These are phyloP conservation scores for Cyclotella baltica DNA, from an alignment of 108 stramenopile genomes.

Conservation along the genomic window DNA sequence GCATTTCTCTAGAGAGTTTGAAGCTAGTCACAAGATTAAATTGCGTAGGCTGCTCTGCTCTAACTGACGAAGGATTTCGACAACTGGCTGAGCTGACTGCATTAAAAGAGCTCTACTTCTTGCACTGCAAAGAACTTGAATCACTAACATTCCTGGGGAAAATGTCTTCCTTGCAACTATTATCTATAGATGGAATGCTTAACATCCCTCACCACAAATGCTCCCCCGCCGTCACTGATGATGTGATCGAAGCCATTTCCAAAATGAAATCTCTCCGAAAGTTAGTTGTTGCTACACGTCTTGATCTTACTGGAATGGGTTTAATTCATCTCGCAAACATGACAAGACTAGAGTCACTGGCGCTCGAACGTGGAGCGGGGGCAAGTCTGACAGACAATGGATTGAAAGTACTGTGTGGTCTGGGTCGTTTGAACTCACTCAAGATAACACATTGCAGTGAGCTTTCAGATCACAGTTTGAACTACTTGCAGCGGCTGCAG, in stretches of 20 bases:
- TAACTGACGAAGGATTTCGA: constrained; percentile 37
- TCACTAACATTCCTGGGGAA: constrained; percentile 40
- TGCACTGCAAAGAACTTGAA: constrained; percentile 46
- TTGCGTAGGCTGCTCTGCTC: constrained; percentile 40
- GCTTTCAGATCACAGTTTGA: constrained; percentile 40
- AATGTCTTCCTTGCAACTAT: constrained; percentile 19
- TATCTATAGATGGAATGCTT: constrained; percentile 52
- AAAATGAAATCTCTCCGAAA: constrained; percentile 33
- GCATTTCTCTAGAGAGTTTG: constrained; percentile 17
- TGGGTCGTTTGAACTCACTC: constrained; percentile 33
- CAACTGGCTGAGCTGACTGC: constrained; percentile 26
- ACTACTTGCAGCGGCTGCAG: constrained; percentile 43
- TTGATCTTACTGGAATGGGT: constrained; percentile 41
- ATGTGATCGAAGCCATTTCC: constrained; percentile 27
- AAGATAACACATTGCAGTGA: constrained; percentile 44
- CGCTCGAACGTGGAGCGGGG: constrained; percentile 50
- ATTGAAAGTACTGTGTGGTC: constrained; percentile 44
- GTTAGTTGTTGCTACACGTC: constrained; percentile 41
- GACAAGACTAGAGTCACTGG: constrained; percentile 42
- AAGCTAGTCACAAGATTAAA: constrained; percentile 38
- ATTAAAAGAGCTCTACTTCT: constrained; percentile 48
- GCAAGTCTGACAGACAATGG: constrained; percentile 45
- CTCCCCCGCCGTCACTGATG: constrained; percentile 40
- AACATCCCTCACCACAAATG: constrained; percentile 24
- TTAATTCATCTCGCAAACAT: constrained; percentile 38